Evolutionary conservation across 2,329 filamentous ascomycete species (phyloP).

Genomic region (Hymenoscyphus fructigenus): DNA sequence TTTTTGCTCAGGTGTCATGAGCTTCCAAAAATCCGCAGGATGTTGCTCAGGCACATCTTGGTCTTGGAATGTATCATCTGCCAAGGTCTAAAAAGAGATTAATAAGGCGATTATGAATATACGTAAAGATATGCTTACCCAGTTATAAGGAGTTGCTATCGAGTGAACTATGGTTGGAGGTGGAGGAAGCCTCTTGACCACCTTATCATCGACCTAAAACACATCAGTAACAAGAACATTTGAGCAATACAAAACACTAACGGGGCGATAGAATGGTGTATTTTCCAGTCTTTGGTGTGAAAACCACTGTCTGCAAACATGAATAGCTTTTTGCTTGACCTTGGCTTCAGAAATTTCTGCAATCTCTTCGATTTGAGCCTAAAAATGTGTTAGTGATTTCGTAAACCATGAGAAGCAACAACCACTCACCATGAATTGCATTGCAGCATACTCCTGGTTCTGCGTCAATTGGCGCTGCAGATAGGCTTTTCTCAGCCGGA

Average conservation of each 20-base stretch:
- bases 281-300: constrained; percentile 19
- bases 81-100: constrained; percentile 9
- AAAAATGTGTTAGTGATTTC: constrained; percentile 13
- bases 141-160: constrained; percentile 18
- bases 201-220: constrained; percentile 25
- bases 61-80: constrained; percentile 10
- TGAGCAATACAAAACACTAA: constrained; percentile 20
- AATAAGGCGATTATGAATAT: not conserved
- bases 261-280: constrained; percentile 27
- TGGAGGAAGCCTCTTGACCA: constrained; percentile 15
- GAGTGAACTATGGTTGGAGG: constrained; percentile 17
- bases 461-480: constrained; percentile 13
- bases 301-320: constrained; percentile 20
- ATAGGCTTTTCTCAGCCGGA: constrained; percentile 17
- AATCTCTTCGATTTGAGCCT: constrained; percentile 25
- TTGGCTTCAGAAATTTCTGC: constrained; percentile 20
- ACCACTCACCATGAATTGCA: constrained; percentile 27
- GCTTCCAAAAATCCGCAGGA: constrained; percentile 26
- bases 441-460: constrained; percentile 21
- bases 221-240: constrained; percentile 13
- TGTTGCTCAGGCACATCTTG: constrained; percentile 25
- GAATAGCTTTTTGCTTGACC: constrained; percentile 26
- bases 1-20: constrained; percentile 18
- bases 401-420: not conserved
- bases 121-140: constrained; percentile 11